Percentiles rank a stretch among this genome's conserved stretches.
These are phyloP conservation scores for Trichoderma simmonsii DNA, from an alignment of 2,329 filamentous ascomycete species.

Conservation along the genomic window DNA sequence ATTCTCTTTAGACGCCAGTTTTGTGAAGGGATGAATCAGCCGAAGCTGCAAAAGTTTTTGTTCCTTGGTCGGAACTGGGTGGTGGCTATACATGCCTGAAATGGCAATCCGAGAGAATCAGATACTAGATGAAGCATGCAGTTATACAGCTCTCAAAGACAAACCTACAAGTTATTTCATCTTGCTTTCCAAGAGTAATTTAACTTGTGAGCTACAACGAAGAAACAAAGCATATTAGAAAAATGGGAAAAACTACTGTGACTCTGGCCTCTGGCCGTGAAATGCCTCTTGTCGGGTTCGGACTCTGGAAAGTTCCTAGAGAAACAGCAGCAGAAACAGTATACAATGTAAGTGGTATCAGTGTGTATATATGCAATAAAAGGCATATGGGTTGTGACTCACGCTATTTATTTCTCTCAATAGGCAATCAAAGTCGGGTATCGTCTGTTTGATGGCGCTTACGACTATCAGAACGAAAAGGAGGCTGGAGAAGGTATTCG, in stretches of 20 bases:
- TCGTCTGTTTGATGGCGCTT: constrained; percentile 51
- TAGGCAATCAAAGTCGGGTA: constrained; percentile 51
- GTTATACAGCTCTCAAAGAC: background rate
- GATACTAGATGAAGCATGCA: background rate
- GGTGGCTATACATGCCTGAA: background rate
- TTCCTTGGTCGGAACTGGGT: background rate
- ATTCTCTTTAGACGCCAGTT: background rate
- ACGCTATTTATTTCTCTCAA: background rate
- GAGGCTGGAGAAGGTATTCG: constrained; percentile 64
- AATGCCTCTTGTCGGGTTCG: constrained; percentile 50
- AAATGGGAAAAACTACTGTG: background rate
- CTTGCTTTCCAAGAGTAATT: background rate
- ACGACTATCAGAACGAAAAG: constrained; percentile 62
- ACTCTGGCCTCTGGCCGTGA: background rate
- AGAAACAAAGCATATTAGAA: background rate
- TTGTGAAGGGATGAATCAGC: background rate
- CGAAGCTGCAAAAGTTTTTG: background rate
- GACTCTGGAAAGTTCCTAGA: constrained; percentile 65
- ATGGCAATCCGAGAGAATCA: background rate
- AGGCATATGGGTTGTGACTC: background rate
- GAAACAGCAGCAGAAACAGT: constrained; percentile 50
- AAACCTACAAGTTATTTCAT: background rate
- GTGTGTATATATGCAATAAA: background rate
- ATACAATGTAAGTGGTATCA: constrained; percentile 46
- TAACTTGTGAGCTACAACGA: background rate